These are phyloP conservation scores for Lentithecium fluviatile DNA, from an alignment of 495 filamentous ascomycete genomes.

Conservation along the genomic window DNA sequence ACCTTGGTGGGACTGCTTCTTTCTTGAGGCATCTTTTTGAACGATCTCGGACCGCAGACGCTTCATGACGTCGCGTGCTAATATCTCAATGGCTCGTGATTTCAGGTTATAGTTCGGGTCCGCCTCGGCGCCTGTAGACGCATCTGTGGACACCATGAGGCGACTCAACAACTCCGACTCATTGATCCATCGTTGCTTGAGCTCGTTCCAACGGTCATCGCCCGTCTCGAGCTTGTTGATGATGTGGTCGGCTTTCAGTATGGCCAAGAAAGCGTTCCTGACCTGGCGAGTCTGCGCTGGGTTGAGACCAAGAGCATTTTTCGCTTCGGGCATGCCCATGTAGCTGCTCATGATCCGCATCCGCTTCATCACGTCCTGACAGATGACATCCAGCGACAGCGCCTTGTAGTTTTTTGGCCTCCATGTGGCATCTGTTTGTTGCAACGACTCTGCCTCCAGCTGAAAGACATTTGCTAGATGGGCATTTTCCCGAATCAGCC, in stretches of 20 bases:
- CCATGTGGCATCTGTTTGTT: constrained; percentile 39
- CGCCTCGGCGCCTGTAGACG: constrained; percentile 46
- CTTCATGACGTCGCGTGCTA: constrained; percentile 74
- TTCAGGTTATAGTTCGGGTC: constrained; percentile 59
- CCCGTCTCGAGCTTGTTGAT: constrained; percentile 72
- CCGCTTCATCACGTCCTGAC: constrained; percentile 77
- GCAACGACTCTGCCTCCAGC: constrained; percentile 43
- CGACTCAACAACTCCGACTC: constrained; percentile 56
- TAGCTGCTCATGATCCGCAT: constrained; percentile 63
- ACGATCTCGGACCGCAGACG: constrained; percentile 66
- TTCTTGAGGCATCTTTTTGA: constrained; percentile 56
- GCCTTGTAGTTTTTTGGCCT: constrained; percentile 52
- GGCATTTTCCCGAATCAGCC: constrained; percentile 61
- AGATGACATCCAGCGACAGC: constrained; percentile 73
- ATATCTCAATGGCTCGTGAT: constrained; percentile 64
- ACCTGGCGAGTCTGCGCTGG: constrained; percentile 67
- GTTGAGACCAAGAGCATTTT: constrained; percentile 68
- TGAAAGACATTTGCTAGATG: constrained; percentile 68
- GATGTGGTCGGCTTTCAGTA: constrained; percentile 66
- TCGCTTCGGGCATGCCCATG: constrained; percentile 71
- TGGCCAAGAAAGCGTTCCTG: constrained; percentile 64
- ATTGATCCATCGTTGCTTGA: constrained; percentile 68
- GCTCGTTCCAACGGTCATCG: constrained; percentile 66
- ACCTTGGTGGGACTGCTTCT: constrained; percentile 42
- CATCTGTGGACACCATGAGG: constrained; percentile 45